Conservation (phyloP, 2,329 filamentous ascomycete species). For the Penicillium sp. region DNA sequence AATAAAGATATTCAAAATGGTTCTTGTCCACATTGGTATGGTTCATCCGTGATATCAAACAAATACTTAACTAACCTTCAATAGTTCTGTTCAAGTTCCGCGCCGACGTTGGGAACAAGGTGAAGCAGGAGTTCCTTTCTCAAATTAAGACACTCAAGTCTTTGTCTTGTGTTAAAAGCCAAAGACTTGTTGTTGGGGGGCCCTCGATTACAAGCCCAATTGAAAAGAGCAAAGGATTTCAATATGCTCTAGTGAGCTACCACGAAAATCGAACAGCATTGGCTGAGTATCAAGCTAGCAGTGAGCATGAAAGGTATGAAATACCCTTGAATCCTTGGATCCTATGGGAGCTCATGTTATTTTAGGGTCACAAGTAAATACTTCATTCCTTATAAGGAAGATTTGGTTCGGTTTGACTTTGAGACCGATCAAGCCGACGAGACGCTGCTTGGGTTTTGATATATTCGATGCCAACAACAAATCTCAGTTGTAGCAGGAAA, state of each 20-base stretch:
- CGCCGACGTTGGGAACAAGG: conserved; percentile 40
- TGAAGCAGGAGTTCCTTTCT: conserved; percentile 46
- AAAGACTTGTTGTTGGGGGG: conserved; percentile 52
- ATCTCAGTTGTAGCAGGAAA: background rate
- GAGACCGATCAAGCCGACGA: conserved; percentile 44
- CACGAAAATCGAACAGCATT: conserved; percentile 49
- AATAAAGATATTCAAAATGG: conserved; percentile 18
- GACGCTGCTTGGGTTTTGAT: conserved; percentile 15
- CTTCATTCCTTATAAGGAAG: conserved; percentile 54
- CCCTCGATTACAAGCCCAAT: conserved; percentile 54
- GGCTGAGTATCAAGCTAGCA: conserved; percentile 52
- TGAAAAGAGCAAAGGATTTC: conserved; percentile 53
- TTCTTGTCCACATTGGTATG: conserved; percentile 28
- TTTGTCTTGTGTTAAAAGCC: conserved; percentile 49
- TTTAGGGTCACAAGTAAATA: conserved; percentile 52
- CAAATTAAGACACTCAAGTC: conserved; percentile 52
- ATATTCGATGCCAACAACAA: background rate
- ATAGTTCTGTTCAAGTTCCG: conserved; percentile 54
- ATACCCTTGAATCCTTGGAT: accelerated
- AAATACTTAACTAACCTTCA: background rate
- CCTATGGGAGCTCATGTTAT: background rate
- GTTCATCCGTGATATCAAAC: background rate
- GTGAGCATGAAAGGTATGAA: conserved; percentile 51
- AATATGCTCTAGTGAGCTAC: conserved; percentile 53
- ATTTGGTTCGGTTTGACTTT: conserved; percentile 55